A percentile compares a stretch with the other conserved stretches of the same genome.
Conservation (phyloP, 352 stramenopile genomes). For the Globisporangium solare region DNA sequence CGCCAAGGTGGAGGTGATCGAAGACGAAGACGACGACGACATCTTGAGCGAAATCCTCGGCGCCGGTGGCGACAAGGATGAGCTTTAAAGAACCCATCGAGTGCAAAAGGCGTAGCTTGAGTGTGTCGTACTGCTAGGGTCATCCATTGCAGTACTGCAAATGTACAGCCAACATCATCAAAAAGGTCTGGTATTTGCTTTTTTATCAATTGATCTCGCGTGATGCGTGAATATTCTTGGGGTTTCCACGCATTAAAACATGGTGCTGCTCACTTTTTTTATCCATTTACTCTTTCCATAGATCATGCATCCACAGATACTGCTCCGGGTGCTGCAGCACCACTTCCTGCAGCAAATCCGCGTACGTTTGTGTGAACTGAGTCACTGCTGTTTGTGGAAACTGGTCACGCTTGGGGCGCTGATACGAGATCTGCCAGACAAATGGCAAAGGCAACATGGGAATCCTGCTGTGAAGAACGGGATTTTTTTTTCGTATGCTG, state of each 20-base stretch:
- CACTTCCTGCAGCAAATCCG: constrained; percentile 27
- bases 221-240: too few species aligned
- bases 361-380: constrained; percentile 35
- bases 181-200: too few species aligned
- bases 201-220: too few species aligned
- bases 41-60: constrained; percentile 86
- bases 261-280: too few species aligned
- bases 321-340: constrained; percentile 29
- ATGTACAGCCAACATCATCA: too few species aligned
- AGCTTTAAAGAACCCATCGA: constrained; percentile 42
- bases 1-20: constrained; percentile 60
- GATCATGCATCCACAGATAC: constrained; percentile 56
- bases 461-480: not conserved
- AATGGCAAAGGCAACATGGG: too few species aligned
- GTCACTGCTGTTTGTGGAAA: constrained; percentile 8
- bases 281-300: constrained; percentile 36
- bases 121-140: too few species aligned
- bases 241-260: too few species aligned
- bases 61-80: constrained; percentile 54
- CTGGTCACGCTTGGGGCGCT: not conserved
- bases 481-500: not conserved
- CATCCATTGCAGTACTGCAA: too few species aligned
- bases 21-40: constrained; percentile 81
- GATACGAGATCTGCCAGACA: too few species aligned
- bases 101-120: not conserved